These are phyloP conservation scores for Diaporthe ilicicola DNA, from an alignment of 2,329 filamentous ascomycete species.

Conservation along the genomic window DNA sequence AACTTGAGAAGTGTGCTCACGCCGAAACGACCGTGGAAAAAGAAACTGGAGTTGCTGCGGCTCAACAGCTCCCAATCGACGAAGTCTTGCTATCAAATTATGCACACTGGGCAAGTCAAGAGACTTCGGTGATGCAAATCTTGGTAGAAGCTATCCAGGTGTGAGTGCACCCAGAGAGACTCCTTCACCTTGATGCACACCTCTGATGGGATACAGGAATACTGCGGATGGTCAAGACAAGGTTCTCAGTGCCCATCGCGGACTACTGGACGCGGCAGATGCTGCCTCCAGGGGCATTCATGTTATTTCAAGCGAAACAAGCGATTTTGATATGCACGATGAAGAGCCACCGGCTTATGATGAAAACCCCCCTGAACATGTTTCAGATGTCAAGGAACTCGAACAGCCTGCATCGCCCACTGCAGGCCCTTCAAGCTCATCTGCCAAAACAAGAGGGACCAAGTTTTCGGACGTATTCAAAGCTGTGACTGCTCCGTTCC, in stretches of 20 bases:
- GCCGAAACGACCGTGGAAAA: not conserved
- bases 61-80: not conserved
- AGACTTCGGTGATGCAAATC: not conserved
- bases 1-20: not conserved
- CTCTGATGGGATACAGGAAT: not conserved
- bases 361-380: not conserved
- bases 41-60: not conserved
- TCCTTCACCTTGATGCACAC: too few relatives aligned
- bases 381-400: not conserved
- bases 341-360: slow-evolving; percentile 3
- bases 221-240: not conserved
- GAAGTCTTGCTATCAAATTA: not conserved
- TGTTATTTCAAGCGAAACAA: not conserved
- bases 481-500: slow-evolving; percentile 34
- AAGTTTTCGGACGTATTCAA: slow-evolving; percentile 41
- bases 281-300: not conserved
- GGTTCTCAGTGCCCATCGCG: not conserved
- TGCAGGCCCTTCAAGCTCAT: not conserved
- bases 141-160: not conserved
- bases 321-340: not conserved
- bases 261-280: not conserved
- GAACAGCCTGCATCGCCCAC: not conserved
- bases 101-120: not conserved
- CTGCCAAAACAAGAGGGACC: not conserved
- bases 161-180: not conserved